Percentiles rank a stretch among this genome's conserved stretches.
Evolutionary conservation across 169 alveolate species (phyloP).

Genomic region (Sarcocystis neurona): DNA sequence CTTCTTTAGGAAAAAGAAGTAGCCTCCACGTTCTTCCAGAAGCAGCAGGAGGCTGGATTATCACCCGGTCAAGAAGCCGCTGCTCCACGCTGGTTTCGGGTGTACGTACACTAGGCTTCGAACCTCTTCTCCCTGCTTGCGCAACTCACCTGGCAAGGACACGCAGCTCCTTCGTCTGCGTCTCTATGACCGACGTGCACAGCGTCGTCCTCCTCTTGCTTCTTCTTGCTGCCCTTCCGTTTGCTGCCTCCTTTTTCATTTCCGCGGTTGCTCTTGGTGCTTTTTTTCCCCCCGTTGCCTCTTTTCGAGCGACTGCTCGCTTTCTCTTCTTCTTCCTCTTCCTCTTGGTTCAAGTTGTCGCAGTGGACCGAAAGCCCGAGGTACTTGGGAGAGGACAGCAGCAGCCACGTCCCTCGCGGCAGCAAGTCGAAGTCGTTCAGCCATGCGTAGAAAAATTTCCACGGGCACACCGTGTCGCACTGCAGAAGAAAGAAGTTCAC

Average conservation of each 20-base stretch:
- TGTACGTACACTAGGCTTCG: background rate
- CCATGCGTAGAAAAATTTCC: slow-evolving; percentile 70
- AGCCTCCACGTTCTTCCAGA: background rate
- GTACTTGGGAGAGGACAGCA: slow-evolving; percentile 67
- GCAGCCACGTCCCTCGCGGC: slow-evolving; percentile 71
- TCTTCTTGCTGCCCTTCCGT: slow-evolving; percentile 2
- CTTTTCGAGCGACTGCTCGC: background rate
- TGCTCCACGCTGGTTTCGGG: no score
- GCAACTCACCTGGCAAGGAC: slow-evolving; percentile 48
- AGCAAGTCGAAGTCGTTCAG: slow-evolving; percentile 68
- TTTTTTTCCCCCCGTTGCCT: background rate
- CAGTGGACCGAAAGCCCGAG: slow-evolving; percentile 71
- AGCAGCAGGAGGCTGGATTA: background rate
- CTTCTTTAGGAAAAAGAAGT: no score
- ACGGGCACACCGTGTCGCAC: slow-evolving; percentile 51
- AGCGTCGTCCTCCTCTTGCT: slow-evolving; percentile 19
- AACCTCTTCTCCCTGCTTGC: background rate
- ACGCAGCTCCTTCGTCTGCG: slow-evolving; percentile 26
- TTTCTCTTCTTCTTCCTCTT: slow-evolving; percentile 18
- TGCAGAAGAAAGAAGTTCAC: background rate
- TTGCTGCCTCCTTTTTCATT: background rate
- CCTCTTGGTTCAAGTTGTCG: slow-evolving; percentile 45
- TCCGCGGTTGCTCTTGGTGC: background rate
- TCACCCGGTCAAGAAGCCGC: no score
- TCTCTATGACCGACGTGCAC: slow-evolving; percentile 32